Conservation (phyloP, 305 asterid species). For the Fraxinus dipetala region DNA sequence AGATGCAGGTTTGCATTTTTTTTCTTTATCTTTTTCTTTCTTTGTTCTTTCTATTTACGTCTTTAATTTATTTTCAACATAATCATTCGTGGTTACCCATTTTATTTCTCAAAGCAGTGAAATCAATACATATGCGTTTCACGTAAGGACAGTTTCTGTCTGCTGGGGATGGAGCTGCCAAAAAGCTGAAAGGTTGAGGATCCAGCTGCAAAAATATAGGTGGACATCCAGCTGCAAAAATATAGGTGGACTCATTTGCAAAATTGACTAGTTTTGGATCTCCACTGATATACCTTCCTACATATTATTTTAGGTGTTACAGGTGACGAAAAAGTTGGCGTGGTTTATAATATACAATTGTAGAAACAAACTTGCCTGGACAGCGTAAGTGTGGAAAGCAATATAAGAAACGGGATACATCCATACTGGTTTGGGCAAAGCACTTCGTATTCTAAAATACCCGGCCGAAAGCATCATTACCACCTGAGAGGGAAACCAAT, state of each 20-base stretch:
- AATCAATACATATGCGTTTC: neutral
- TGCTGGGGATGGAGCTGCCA: neutral
- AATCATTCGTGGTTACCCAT: neutral
- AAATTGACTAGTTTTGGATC: neutral
- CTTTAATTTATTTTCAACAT: neutral
- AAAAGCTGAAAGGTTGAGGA: neutral
- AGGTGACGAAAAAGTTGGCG: neutral
- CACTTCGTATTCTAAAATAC: conserved; percentile 75
- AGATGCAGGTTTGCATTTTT: neutral
- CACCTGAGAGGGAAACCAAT: conserved; percentile 46
- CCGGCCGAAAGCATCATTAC: conserved; percentile 94
- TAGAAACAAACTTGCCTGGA: conserved; percentile 62
- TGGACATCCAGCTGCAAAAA: neutral
- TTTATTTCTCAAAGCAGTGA: neutral
- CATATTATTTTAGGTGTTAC: neutral
- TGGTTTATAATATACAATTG: neutral
- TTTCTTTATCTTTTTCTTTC: neutral
- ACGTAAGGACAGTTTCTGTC: neutral
- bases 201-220: neutral
- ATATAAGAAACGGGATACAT: conserved; percentile 85
- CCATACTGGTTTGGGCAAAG: conserved; percentile 81
- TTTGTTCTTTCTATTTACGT: neutral
- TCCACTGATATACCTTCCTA: neutral
- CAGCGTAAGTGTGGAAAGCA: conserved; percentile 82
- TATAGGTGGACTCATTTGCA: neutral